Evolutionary conservation across 768 basidiomycete genomes (phyloP).

Genomic region (Trametes villosa): DNA sequence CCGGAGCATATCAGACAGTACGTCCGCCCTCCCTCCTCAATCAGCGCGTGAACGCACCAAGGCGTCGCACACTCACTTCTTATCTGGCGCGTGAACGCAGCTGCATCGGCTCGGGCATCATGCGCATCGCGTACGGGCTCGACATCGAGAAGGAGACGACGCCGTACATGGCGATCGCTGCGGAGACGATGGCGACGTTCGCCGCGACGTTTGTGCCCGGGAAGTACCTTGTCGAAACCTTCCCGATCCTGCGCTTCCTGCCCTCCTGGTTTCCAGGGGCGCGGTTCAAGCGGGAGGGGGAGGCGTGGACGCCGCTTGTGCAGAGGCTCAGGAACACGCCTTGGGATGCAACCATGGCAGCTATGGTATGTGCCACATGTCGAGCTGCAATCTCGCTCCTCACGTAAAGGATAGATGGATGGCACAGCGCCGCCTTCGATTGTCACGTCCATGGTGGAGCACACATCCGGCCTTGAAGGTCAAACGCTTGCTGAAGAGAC

Average conservation of each 20-base stretch:
- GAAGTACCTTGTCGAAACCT: constrained; percentile 32
- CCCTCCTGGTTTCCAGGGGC: constrained; percentile 30
- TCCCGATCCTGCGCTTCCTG: constrained; percentile 27
- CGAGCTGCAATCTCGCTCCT: neutral
- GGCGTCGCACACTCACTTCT: neutral
- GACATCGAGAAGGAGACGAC: constrained; percentile 9
- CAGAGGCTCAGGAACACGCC: constrained; percentile 12
- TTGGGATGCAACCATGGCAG: constrained; percentile 14
- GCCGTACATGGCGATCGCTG: constrained; percentile 11
- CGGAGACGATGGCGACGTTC: constrained; percentile 9
- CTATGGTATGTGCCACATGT: constrained; percentile 1
- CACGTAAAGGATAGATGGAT: neutral
- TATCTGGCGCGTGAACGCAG: neutral
- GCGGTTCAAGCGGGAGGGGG: constrained; percentile 21
- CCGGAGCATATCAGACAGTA: constrained; percentile 13
- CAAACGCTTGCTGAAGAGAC: constrained; percentile 1
- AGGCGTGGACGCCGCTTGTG: neutral
- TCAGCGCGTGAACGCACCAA: neutral
- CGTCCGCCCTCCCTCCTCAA: neutral
- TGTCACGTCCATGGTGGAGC: constrained; percentile 1
- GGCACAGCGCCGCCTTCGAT: constrained; percentile 6
- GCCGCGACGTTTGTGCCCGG: constrained; percentile 24
- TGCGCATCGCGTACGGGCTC: constrained; percentile 16
- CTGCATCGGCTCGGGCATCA: neutral
- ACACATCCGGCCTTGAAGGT: neutral